These are phyloP conservation scores for Fragilariopsis cylindrus DNA, from an alignment of 108 stramenopile species.

Conservation along the genomic window DNA sequence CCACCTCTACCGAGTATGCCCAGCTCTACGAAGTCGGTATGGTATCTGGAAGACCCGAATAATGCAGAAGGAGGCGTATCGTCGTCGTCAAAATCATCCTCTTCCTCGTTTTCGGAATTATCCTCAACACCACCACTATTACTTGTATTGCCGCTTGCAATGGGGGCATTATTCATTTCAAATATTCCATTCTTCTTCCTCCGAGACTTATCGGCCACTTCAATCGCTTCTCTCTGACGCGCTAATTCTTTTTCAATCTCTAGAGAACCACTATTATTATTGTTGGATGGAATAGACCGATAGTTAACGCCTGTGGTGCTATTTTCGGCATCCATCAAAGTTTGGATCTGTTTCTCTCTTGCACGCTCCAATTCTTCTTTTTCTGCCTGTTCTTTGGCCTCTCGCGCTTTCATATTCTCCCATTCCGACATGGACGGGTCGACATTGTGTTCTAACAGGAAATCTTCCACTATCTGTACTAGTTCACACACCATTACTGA, in stretches of 20 bases:
- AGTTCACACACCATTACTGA: constrained; percentile 77
- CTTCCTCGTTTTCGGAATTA: constrained; percentile 39
- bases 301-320: no score
- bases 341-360: background rate
- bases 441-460: constrained; percentile 55
- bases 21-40: constrained; percentile 81
- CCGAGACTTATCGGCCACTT: constrained; percentile 30
- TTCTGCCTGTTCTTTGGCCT: constrained; percentile 41
- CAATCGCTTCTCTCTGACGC: constrained; percentile 40
- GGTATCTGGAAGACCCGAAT: constrained; percentile 49
- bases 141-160: constrained; percentile 12
- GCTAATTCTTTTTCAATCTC: constrained; percentile 38
- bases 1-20: constrained; percentile 78
- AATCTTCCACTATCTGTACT: constrained; percentile 74
- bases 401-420: constrained; percentile 61
- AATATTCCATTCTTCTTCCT: constrained; percentile 14
- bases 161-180: constrained; percentile 7
- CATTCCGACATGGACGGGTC: constrained; percentile 64
- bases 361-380: constrained; percentile 24
- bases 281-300: no score
- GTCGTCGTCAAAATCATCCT: constrained; percentile 40
- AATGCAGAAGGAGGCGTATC: constrained; percentile 15
- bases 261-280: background rate
- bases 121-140: constrained; percentile 12
- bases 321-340: constrained; percentile 3